Evolutionary conservation across 2,329 filamentous ascomycete species (phyloP), one percentile per base, ranked within the genome.

Genomic region (Fusarium decemcellulare): DNA sequence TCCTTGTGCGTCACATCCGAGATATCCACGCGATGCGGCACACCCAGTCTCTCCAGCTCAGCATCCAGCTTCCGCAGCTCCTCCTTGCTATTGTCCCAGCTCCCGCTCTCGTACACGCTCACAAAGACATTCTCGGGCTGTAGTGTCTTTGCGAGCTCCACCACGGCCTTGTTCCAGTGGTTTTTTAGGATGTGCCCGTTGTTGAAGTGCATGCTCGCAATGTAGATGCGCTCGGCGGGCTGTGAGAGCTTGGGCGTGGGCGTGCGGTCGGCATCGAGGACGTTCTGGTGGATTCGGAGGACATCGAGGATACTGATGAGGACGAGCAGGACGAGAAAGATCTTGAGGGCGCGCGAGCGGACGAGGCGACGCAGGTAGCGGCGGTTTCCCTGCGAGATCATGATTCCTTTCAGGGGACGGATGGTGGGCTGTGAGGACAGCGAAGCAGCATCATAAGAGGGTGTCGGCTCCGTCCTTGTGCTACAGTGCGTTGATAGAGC

Each of bases 161-260:
- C 62, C 4, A 93, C 81, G 1, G 88, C 89, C 7, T 83, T 78
- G 66, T 85, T 89, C 91, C 91, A 93, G 71, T 90, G 85, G 6
- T 81, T 81, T 8, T 86, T 84, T 3, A 93, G 82, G 27, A 92
- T 81, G 2, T 77, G 75, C 63, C 87, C 91, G 67, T 88, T 88
- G 72, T 92, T 93, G 85, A 90, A 92, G 74, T 92, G 90, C 75
- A 91, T 88, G 65, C 87, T 88, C 6, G 90, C 88, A 64, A 94
- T 92, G 79, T 89, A 93, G 65, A 93, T 85, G 67, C 81, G 80
- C 72, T 82, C 79, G 50, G 66, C 71, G 23, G 70, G 75, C 46
- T 76, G 74, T 57, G 71, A 75, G 48, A 76, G 70, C 56, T 72
- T 67, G 46, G 72, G 68, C 18, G 66, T 55, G 51, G 61, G 57